Conservation (phyloP, 306 rosid species). For the Sesbania bispinosa region DNA sequence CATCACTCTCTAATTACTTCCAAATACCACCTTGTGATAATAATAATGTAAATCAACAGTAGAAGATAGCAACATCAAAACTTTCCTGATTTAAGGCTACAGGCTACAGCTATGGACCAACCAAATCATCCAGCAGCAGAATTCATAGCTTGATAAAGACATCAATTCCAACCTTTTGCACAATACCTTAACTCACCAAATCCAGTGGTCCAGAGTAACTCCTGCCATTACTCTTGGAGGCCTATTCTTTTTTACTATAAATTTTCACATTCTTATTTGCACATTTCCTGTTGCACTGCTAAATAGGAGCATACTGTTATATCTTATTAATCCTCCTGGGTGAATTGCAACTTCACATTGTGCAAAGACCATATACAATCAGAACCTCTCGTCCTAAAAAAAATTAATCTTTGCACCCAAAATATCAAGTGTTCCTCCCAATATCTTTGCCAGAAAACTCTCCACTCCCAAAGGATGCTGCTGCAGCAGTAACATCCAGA, state of each 20-base stretch:
- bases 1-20: too few species aligned
- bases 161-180: neutral
- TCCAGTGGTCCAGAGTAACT: conserved; percentile 4
- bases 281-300: conserved; percentile 16
- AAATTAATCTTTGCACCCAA: conserved; percentile 5
- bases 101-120: conserved; percentile 20
- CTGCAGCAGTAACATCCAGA: conserved; percentile 58
- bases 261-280: conserved; percentile 26
- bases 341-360: conserved; percentile 30
- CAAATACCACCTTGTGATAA: conserved; percentile 16
- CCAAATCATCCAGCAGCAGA: conserved; percentile 1
- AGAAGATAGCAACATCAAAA: conserved; percentile 9
- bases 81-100: conserved; percentile 35
- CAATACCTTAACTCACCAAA: neutral
- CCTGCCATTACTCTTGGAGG: neutral
- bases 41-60: conserved; percentile 19
- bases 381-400: neutral
- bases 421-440: conserved; percentile 51
- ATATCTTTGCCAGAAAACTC: conserved; percentile 66
- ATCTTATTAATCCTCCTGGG: conserved; percentile 17
- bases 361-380: conserved; percentile 20
- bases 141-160: neutral
- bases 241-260: too few species aligned
- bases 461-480: conserved; percentile 56
- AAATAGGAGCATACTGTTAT: conserved; percentile 20